These are phyloP conservation scores for Lepidium didymum DNA, from an alignment of 345 rosid species.

Conservation along the genomic window DNA sequence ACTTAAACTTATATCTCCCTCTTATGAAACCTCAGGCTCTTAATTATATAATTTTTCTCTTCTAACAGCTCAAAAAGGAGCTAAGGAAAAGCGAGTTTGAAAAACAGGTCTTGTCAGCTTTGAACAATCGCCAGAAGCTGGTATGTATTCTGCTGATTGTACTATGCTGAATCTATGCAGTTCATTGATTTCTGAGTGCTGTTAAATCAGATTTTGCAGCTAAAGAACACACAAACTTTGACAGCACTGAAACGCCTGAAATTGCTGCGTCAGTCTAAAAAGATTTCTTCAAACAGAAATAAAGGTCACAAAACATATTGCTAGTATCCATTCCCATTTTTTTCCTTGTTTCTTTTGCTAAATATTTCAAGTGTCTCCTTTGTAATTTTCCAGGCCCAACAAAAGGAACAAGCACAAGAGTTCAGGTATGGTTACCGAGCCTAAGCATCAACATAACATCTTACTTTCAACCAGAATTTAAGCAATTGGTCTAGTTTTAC, in stretches of 20 bases:
- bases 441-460: not conserved
- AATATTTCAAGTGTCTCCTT: constrained; percentile 8
- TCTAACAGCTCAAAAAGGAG: constrained; percentile 71
- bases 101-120: constrained; percentile 51
- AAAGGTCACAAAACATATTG: constrained; percentile 30
- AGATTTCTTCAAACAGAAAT: constrained; percentile 28
- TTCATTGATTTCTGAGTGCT: not conserved
- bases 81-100: constrained; percentile 55
- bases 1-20: not conserved
- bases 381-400: constrained; percentile 34
- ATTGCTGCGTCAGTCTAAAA: constrained; percentile 43
- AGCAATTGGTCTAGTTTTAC: not conserved
- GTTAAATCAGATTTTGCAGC: constrained; percentile 55
- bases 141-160: constrained; percentile 30
- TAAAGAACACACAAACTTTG: constrained; percentile 67
- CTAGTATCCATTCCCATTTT: constrained; percentile 3
- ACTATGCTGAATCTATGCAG: not conserved
- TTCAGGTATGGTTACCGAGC: constrained; percentile 34
- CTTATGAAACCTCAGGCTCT: not conserved
- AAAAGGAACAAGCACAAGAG: constrained; percentile 33
- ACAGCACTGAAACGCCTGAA: constrained; percentile 50
- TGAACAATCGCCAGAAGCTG: constrained; percentile 61
- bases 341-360: not conserved
- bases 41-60: not conserved
- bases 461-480: not conserved